phyloP scores from a whole-genome alignment of 1,284 basidiomycete genomes.

The Rhizoctonia solani region DNA sequence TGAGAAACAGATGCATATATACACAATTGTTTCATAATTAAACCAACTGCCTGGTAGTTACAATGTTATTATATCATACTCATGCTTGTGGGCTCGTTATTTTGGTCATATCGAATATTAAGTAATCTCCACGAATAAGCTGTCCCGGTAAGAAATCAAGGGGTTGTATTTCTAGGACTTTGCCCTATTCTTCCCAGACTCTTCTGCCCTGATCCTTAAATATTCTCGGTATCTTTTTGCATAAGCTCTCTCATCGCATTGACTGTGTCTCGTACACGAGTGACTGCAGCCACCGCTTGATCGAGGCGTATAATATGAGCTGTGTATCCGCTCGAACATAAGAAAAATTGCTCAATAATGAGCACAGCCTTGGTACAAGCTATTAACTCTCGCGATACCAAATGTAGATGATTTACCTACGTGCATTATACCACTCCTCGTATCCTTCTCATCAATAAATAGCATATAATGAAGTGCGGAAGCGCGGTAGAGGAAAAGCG shows the following conservation, averaged over 20 bases:
- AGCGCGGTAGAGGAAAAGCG: background rate
- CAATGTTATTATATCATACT: too few relatives aligned
- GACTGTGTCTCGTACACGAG: background rate
- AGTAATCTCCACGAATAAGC: too few relatives aligned
- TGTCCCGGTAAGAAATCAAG: slow-evolving; percentile 1
- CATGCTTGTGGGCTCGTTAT: too few relatives aligned
- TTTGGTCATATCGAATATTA: too few relatives aligned
- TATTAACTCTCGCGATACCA: too few relatives aligned
- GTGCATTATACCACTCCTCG: background rate
- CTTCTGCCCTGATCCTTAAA: background rate
- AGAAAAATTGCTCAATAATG: slow-evolving; percentile 9
- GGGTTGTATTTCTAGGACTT: too few relatives aligned
- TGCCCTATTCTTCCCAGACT: background rate
- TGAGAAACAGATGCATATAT: background rate
- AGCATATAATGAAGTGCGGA: slow-evolving; percentile 10
- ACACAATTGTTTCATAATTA: background rate
- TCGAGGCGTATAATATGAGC: background rate
- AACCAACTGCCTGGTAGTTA: background rate
- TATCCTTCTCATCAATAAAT: background rate
- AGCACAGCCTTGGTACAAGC: background rate
- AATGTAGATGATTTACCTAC: too few relatives aligned
- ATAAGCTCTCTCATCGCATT: background rate
- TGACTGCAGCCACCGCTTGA: background rate
- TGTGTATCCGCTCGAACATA: background rate
- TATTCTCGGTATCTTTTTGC: background rate